Evolutionary conservation across 257 asterid genomes (phyloP), one percentile per base, ranked within the genome.

Genomic region (Solanum acaule): DNA sequence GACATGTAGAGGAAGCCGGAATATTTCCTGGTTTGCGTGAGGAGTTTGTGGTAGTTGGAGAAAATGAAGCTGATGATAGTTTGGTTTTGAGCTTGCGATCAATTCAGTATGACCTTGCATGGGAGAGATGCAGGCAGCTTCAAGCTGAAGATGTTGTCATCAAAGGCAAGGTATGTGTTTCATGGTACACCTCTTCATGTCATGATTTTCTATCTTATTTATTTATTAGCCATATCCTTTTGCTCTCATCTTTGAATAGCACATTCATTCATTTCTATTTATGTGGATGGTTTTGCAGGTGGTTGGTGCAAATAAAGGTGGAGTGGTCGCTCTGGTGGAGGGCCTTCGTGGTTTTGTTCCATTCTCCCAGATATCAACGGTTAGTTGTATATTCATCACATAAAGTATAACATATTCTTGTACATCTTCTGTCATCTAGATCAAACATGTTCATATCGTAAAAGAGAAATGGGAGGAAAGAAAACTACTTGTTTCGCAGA

Each of bases 121-220:
- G 99, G 99, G 99, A 97, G 91, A 91, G 99, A 33, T 95, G 98
- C 87, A 90, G 98, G 87, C 99, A 96, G 90, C 99, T 97, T 87
- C 99, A 97, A 94, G 95, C 99, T 27, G 99, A 97, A 92, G 99
- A 96, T 89, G 98, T 94, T n/a, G 94, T 94, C 89, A 88, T 96
- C 90, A 97, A 94, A 95, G 99, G 99, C 78, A 94, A 94, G 98
- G 99, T 96, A 89, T 67, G 94, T 88, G 31, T 4, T n/a, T 63
- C 1, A 33, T 33, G 78, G 42, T 71, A 18, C 42, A 71, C 25
- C 78, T 71, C 78, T 71, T 71, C 6, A 71, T 71, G 29, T n/a
- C 82, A 75, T 35, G 82, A 75, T 75, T 75, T 73, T 75, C 10
- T 2, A 5, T 75, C 79, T 72, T 72, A 33, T 72, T 72, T 72